Conservation (phyloP, 2,329 filamentous ascomycete species). For the Cyphellophora attinorum region DNA sequence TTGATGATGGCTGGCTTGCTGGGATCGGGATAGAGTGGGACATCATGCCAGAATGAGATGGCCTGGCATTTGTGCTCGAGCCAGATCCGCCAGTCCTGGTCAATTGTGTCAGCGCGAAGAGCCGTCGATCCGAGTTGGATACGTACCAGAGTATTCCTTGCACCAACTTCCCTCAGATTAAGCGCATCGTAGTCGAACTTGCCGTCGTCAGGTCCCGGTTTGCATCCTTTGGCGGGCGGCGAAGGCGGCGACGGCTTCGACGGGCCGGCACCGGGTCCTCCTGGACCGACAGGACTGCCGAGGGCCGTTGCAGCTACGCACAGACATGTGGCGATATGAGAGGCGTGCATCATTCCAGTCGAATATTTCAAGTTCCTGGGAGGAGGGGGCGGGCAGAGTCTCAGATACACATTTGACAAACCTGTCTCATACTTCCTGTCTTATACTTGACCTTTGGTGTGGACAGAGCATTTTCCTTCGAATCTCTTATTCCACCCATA, state of each 20-base stretch:
- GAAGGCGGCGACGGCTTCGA: not conserved
- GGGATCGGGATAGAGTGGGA: slow-evolving; percentile 1
- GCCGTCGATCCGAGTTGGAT: no score
- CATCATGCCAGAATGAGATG: slow-evolving; percentile 3
- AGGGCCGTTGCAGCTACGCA: not conserved
- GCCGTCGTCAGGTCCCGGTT: not conserved
- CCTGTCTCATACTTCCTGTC: no score
- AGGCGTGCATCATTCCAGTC: not conserved
- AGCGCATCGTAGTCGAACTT: slow-evolving; percentile 1
- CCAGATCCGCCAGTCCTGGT: not conserved
- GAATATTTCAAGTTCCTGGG: no score
- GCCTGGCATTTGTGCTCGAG: slow-evolving; percentile 1
- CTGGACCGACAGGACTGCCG: not conserved
- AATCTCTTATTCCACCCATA: no score
- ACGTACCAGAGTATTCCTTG: not conserved
- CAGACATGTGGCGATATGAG: not conserved
- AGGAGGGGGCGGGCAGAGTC: no score
- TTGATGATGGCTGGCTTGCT: slow-evolving; percentile 1
- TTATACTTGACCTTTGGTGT: no score
- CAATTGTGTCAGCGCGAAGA: no score
- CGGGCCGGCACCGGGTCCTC: not conserved
- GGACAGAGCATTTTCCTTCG: no score
- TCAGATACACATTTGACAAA: no score
- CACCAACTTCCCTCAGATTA: not conserved
- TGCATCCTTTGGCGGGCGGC: not conserved